Conservation (phyloP, 2,329 filamentous ascomycete species). For the Apiospora sp. region DNA sequence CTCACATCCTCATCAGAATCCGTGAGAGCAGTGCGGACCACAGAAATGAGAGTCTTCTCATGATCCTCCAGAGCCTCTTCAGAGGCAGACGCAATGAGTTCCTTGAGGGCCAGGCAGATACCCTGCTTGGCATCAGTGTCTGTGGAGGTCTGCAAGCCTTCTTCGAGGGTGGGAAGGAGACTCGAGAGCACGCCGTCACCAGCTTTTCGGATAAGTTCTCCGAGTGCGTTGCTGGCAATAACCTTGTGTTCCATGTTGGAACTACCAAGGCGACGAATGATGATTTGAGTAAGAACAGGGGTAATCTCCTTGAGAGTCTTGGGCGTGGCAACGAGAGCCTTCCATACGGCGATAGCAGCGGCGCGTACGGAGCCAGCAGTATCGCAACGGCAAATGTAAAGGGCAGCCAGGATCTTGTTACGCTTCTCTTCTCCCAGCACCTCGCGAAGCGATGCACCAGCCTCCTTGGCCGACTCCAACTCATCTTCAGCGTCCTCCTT, state of each 20-base stretch:
- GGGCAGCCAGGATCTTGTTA: constrained; percentile 94
- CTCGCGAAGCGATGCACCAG: constrained; percentile 91
- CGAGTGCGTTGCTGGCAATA: constrained; percentile 95
- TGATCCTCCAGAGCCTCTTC: constrained; percentile 91
- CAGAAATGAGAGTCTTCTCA: constrained; percentile 92
- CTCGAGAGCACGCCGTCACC: constrained; percentile 91
- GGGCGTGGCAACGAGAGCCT: constrained; percentile 91
- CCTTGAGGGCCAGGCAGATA: constrained; percentile 94
- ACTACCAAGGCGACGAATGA: constrained; percentile 92
- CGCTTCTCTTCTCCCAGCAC: constrained; percentile 94
- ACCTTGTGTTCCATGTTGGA: constrained; percentile 99
- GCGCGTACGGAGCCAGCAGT: constrained; percentile 90
- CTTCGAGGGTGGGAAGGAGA: constrained; percentile 88
- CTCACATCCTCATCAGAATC: constrained; percentile 90
- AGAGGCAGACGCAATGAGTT: constrained; percentile 89
- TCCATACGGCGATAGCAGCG: constrained; percentile 94
- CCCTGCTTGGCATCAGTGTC: constrained; percentile 95
- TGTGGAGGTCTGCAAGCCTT: constrained; percentile 85
- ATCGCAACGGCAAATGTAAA: constrained; percentile 98
- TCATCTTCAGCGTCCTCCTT: constrained; percentile 79
- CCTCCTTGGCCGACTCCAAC: constrained; percentile 81
- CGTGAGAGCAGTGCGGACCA: constrained; percentile 90
- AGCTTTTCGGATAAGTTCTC: constrained; percentile 95
- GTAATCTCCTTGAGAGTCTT: constrained; percentile 94
- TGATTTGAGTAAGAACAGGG: constrained; percentile 91